A percentile compares a stretch with the other conserved stretches of the same genome.
phyloP scores from a whole-genome alignment of 2,329 filamentous ascomycete genomes.

The Xylariaceae sp. region DNA sequence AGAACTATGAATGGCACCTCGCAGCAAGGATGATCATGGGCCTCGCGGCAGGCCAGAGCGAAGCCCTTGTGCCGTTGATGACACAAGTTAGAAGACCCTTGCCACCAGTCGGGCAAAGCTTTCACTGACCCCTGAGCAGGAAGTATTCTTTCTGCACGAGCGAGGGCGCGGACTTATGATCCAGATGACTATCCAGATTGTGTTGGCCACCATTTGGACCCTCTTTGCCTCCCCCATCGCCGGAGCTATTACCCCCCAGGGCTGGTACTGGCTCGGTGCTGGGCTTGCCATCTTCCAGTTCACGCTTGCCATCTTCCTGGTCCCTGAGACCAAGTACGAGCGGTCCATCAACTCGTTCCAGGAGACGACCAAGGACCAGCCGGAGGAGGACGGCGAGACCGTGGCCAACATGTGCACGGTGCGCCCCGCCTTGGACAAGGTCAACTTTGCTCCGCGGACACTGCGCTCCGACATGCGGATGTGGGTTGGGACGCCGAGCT shows the following conservation, averaged over 20 bases:
- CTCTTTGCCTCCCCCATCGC: slow-evolving; percentile 36
- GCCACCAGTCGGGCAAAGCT: no score
- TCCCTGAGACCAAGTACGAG: slow-evolving; percentile 36
- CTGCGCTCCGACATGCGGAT: slow-evolving; percentile 28
- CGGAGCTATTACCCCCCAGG: slow-evolving; percentile 29
- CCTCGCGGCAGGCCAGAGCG: slow-evolving; percentile 33
- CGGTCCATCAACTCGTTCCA: slow-evolving; percentile 30
- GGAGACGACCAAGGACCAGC: slow-evolving; percentile 13
- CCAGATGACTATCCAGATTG: slow-evolving; percentile 32
- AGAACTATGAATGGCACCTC: slow-evolving; percentile 29
- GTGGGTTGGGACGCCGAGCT: slow-evolving; percentile 31
- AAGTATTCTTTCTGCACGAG: slow-evolving; percentile 38
- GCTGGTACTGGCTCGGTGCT: slow-evolving; percentile 36
- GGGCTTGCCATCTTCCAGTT: slow-evolving; percentile 26
- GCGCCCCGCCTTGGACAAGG: slow-evolving; percentile 25
- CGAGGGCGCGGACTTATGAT: slow-evolving; percentile 31
- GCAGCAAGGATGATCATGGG: slow-evolving; percentile 30
- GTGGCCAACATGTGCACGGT: slow-evolving; percentile 10
- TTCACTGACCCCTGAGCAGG: no score
- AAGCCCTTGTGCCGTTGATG: slow-evolving; percentile 34
- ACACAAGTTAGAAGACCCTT: slow-evolving; percentile 7
- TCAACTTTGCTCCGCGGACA: slow-evolving; percentile 29
- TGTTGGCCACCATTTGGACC: slow-evolving; percentile 28
- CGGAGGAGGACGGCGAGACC: slow-evolving; percentile 11
- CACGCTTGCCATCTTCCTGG: slow-evolving; percentile 28